These are phyloP conservation scores for Russula sp. DNA, from an alignment of 768 basidiomycete species.

Conservation along the genomic window DNA sequence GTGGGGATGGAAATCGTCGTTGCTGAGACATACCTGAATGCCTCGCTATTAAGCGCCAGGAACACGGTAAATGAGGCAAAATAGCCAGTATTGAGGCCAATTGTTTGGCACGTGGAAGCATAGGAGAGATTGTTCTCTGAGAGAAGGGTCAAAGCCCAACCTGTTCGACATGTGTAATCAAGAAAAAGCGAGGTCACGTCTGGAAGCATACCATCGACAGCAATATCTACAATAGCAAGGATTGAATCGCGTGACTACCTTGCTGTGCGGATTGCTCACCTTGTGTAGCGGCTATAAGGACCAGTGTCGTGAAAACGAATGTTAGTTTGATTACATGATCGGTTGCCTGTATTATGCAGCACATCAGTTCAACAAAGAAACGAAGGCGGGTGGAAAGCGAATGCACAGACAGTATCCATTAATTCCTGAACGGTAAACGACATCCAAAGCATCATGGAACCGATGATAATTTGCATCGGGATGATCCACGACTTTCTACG, in stretches of 20 bases:
- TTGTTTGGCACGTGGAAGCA: slow-evolving; percentile 96
- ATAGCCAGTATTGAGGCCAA: slow-evolving; percentile 92
- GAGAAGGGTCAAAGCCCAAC: slow-evolving; percentile 76
- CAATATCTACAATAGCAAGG: slow-evolving; percentile 59
- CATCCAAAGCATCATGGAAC: slow-evolving; percentile 72
- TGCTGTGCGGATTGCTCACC: slow-evolving; percentile 39
- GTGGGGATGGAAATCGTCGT: slow-evolving; percentile 1
- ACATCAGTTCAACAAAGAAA: slow-evolving; percentile 5
- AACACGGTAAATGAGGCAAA: slow-evolving; percentile 97
- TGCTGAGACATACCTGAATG: slow-evolving; percentile 55
- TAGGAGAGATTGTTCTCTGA: slow-evolving; percentile 93
- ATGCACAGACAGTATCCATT: slow-evolving; percentile 61
- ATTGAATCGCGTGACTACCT: slow-evolving; percentile 19
- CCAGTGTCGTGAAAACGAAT: slow-evolving; percentile 77
- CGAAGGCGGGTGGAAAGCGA: neutral
- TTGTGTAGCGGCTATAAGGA: slow-evolving; percentile 96
- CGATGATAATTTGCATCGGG: slow-evolving; percentile 91
- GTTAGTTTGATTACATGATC: slow-evolving; percentile 76
- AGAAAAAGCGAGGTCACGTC: slow-evolving; percentile 31
- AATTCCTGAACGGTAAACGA: slow-evolving; percentile 67
- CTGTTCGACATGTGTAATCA: slow-evolving; percentile 30
- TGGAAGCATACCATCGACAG: slow-evolving; percentile 75
- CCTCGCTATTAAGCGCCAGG: slow-evolving; percentile 90
- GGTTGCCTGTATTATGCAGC: slow-evolving; percentile 50
- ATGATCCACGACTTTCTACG: slow-evolving; percentile 98